Base-by-base conservation (phyloP, 768 basidiomycete genomes). In the Panaeolus papilionaceus region DNA sequence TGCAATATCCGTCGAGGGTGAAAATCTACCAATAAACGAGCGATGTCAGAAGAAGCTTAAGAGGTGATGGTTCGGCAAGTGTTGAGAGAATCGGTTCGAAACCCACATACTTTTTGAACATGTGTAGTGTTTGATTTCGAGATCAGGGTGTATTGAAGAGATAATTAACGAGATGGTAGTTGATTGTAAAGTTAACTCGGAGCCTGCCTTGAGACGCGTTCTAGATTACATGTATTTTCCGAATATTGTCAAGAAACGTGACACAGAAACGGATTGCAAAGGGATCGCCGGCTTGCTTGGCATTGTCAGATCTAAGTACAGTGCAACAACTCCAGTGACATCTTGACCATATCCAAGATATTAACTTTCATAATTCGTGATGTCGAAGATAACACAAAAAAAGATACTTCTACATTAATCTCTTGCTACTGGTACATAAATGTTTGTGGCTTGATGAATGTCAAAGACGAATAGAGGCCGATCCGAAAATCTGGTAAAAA, bases 1-100 rank as follows among this genome's bases (percentile, higher is more conserved):
- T 51, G 95, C 86, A 70, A 98, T 89, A 75, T 99, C 97, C 26
- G 91, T 85, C 23, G 89, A 83, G 37, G 91, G 84, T 44, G 82
- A 83, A 77, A 93, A 94, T 77, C 92, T 94, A 72, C 44, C 44
- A 72, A 69, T 64, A 47, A 40, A 40, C 65, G 26, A 63, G 54
- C 62, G 42, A 37, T 39, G 58, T 66, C 61, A 42, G 40, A 63
- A 66, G 63, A 68, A 64, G 68, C 62, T 65, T 61, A 45, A 66
- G 33, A 20, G 45, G 39, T 26, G 18, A 28, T 47, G 44, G 38
- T 45, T 51, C 45, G 38, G 63, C 11, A 64, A 18, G 18, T 65
- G 38, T 45, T 62, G 26, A 40, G 37, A 66, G n/a, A 23, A 54
- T 68, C 67, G 62, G 33, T 18, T 64, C 62, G 45, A 61, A 64